Evolutionary conservation across 345 rosid species (phyloP).

Genomic region (Ceriops decandra): DNA sequence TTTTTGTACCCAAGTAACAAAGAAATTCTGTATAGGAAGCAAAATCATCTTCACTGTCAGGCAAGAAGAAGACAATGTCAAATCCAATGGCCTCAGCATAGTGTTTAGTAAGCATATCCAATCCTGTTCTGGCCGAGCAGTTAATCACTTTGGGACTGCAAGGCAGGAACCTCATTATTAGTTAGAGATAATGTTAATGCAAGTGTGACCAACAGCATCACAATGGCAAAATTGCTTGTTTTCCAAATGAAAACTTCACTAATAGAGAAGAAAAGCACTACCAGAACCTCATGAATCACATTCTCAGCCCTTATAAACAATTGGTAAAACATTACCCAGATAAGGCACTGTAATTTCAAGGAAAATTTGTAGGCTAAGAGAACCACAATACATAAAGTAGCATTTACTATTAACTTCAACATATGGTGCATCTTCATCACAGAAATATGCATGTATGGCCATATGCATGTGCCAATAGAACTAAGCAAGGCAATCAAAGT

Average conservation of each 20-base stretch:
- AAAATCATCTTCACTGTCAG: conserved; percentile 92
- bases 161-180: conserved; percentile 17
- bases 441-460: too few relatives aligned
- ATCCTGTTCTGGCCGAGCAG: conserved; percentile 96
- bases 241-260: not conserved
- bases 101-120: conserved; percentile 89
- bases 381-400: too few relatives aligned
- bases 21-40: conserved; percentile 95
- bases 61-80: conserved; percentile 85
- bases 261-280: too few relatives aligned
- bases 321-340: too few relatives aligned
- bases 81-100: conserved; percentile 73
- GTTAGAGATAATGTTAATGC: not conserved
- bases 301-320: too few relatives aligned
- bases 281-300: too few relatives aligned
- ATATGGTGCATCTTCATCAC: too few relatives aligned
- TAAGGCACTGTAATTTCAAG: too few relatives aligned
- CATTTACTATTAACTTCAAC: too few relatives aligned
- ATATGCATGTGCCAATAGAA: too few relatives aligned
- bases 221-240: not conserved
- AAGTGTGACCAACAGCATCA: not conserved
- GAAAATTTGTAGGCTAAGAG: too few relatives aligned
- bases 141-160: conserved; percentile 82
- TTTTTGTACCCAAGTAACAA: conserved; percentile 75
- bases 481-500: not conserved